Percentiles rank a stretch among this genome's conserved stretches.
Conservation (phyloP, 768 basidiomycete genomes). For the Melanogaster broomeanus region DNA sequence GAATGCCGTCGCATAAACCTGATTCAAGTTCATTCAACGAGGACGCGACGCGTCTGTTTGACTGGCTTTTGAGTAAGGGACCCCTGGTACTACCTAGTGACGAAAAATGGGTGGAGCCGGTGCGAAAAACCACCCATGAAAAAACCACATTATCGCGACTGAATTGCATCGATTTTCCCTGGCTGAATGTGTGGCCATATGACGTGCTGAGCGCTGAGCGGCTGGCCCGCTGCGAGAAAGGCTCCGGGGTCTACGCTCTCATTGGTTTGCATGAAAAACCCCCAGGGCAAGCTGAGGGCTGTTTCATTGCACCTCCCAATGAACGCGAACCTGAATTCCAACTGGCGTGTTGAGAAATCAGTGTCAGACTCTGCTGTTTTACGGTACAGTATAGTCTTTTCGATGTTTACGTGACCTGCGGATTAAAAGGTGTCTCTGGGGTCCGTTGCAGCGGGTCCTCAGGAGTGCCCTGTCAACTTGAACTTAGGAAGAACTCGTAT, state of each 20-base stretch:
- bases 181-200: background rate
- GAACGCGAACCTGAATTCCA: no score
- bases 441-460: conserved; percentile 25
- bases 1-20: background rate
- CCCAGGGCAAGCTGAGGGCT: background rate
- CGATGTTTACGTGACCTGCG: conserved; percentile 16
- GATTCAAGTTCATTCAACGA: conserved; percentile 15
- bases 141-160: conserved; percentile 8
- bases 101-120: background rate
- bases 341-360: background rate
- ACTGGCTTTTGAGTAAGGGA: conserved; percentile 25
- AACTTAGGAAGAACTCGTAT: conserved; percentile 41
- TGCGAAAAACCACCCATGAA: background rate
- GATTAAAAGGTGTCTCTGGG: conserved; percentile 26
- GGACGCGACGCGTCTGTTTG: conserved; percentile 55
- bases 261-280: background rate
- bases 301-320: no score
- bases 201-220: no score
- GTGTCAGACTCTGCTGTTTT: no score
- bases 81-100: conserved; percentile 14
- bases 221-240: no score
- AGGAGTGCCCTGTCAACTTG: conserved; percentile 22
- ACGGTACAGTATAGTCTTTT: no score
- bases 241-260: conserved; percentile 2
- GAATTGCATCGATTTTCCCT: conserved; percentile 1